Conservation (phyloP, 495 filamentous ascomycete genomes). For the Hypoxylon crocopeplum region DNA sequence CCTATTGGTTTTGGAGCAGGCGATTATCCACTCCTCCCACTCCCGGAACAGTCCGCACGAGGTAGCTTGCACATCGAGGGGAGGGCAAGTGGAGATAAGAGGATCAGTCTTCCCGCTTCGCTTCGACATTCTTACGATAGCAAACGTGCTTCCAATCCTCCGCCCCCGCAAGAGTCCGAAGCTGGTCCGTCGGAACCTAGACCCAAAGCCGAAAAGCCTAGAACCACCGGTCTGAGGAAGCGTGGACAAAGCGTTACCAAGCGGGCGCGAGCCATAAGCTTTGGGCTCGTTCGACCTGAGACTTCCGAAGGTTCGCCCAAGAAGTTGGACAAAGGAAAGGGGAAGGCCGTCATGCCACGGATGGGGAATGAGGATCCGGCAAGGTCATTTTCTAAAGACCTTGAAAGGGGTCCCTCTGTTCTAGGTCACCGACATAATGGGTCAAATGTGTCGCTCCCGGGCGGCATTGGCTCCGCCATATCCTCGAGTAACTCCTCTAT, state of each 20-base stretch:
- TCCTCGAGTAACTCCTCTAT: conserved; percentile 61
- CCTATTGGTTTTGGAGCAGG: conserved; percentile 54
- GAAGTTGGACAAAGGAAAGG: conserved; percentile 54
- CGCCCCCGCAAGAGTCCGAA: conserved; percentile 42
- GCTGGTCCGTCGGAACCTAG: conserved; percentile 45
- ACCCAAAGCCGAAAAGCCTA: conserved; percentile 34
- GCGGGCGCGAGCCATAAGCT: conserved; percentile 40
- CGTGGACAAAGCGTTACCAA: conserved; percentile 44
- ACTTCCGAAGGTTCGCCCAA: conserved; percentile 24
- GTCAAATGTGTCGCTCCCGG: conserved; percentile 48
- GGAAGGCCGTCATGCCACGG: conserved; percentile 52
- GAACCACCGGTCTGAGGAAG: conserved; percentile 29
- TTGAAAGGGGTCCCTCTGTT: conserved; percentile 55
- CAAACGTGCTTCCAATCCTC: conserved; percentile 48
- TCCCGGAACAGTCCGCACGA: conserved; percentile 68
- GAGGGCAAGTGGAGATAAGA: conserved; percentile 67
- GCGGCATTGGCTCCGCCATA: conserved; percentile 56
- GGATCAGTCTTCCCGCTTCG: conserved; percentile 71
- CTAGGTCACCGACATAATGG: conserved; percentile 40
- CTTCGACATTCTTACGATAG: conserved; percentile 57
- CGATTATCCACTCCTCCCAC: conserved; percentile 72
- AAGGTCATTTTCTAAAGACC: conserved; percentile 52
- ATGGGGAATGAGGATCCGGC: conserved; percentile 33
- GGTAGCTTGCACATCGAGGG: conserved; percentile 71
- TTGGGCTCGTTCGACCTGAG: conserved; percentile 41